Base-by-base conservation (phyloP, 768 basidiomycete species). In the Suillus spraguei region DNA sequence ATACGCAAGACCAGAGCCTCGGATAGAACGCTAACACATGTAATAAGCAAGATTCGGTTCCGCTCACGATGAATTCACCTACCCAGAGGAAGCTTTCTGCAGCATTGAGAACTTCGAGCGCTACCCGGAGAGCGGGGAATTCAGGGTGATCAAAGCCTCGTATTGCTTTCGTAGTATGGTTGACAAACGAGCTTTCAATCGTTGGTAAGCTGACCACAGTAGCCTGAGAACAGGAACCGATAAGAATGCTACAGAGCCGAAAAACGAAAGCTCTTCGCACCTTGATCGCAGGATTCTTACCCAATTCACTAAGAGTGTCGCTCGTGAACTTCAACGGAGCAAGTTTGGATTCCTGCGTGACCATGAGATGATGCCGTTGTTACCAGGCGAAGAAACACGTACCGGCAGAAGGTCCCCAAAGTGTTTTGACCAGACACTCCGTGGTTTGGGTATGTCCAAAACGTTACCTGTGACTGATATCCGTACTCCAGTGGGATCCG, bases 1-100 rank as follows among this genome's bases (percentile, higher is more conserved):
- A 67, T 97, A 99, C 5, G 97, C 97, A 39, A 99, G 78, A 24
- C 97, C 97, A 62, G 94, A 90, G 8, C 97, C 97, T 47, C 97
- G 90, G 64, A 99, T 94, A 65, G 90, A 91, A 32, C 90, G 86
- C 91, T 93, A 64, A 66, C 41, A 60, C 24, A 49, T 49, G 24
- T n/a, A 59, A 20, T n/a, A 49, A 62, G 41, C 60, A 60, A 74
- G 60, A 58, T 64, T 17, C 38, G 24, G 9, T 56, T 39, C 10
- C 61, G 46, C 42, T 58, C 16, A 67, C 2, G 7, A 6, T 42
- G 22, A 39, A 44, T 36, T 22, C 60, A 64, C 74, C 42, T 75
- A 94, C 92, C 97, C 97, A 99, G 62, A 98, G 85, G 73, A 89
- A 97, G 67, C 94, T 92, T 79, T 99, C 97, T 11, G 94, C 88